Conservation (phyloP, 495 filamentous ascomycete genomes). For the Podospora sp. region DNA sequence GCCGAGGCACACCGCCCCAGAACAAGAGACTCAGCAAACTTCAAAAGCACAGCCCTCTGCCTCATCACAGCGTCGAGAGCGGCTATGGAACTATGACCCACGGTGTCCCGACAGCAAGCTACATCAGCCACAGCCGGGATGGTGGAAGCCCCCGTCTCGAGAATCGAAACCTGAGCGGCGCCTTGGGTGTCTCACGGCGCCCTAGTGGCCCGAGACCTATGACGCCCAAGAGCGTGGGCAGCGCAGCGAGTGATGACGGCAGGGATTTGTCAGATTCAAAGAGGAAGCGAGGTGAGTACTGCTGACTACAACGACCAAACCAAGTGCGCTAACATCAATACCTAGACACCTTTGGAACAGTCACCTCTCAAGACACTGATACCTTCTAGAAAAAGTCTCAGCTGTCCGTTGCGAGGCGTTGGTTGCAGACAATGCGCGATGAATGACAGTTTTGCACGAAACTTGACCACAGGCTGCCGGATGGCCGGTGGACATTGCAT, state of each 20-base stretch:
- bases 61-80: slow-evolving; percentile 52
- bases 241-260: slow-evolving; percentile 20
- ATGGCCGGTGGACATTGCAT: slow-evolving; percentile 10
- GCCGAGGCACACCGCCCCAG: slow-evolving; percentile 36
- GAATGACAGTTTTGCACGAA: not conserved
- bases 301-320: not conserved
- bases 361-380: slow-evolving; percentile 55
- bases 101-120: slow-evolving; percentile 41
- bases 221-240: slow-evolving; percentile 48
- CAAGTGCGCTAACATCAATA: not conserved
- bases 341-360: slow-evolving; percentile 57
- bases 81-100: slow-evolving; percentile 53
- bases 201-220: slow-evolving; percentile 56
- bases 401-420: not conserved
- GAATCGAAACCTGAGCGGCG: slow-evolving; percentile 51
- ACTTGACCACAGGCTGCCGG: slow-evolving; percentile 12
- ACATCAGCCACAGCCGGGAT: slow-evolving; percentile 38
- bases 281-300: slow-evolving; percentile 54
- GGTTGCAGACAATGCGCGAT: not conserved
- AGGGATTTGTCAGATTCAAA: slow-evolving; percentile 44
- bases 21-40: slow-evolving; percentile 46
- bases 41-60: slow-evolving; percentile 46
- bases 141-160: slow-evolving; percentile 46
- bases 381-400: slow-evolving; percentile 47
- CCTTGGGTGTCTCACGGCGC: slow-evolving; percentile 45